phyloP scores from a whole-genome alignment of 2,329 filamentous ascomycete genomes.

The Pseudogymnoascus verrucosus region DNA sequence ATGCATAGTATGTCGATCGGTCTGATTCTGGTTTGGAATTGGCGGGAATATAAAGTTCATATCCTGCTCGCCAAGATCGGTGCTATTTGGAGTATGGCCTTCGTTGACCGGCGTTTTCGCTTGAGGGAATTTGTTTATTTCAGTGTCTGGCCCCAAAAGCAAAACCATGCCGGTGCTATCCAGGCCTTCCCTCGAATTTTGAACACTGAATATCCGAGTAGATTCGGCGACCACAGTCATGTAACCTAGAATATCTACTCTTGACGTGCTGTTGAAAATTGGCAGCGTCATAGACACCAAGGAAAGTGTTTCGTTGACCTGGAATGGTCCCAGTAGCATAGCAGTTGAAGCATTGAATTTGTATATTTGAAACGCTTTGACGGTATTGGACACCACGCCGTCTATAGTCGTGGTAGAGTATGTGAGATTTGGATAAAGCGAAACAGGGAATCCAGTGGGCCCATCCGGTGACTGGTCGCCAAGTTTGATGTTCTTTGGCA shows the following conservation, averaged over 20 bases:
- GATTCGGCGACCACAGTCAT: slow-evolving; percentile 73
- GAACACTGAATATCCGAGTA: slow-evolving; percentile 52
- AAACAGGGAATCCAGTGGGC: slow-evolving; percentile 58
- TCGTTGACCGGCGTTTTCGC: slow-evolving; percentile 38
- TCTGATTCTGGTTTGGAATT: slow-evolving; percentile 29
- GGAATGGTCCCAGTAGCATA: slow-evolving; percentile 69
- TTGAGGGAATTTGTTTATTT: slow-evolving; percentile 55
- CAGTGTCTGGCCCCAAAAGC: slow-evolving; percentile 58
- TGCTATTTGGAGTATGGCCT: slow-evolving; percentile 34
- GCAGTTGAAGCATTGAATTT: slow-evolving; percentile 41
- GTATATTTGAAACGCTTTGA: slow-evolving; percentile 23
- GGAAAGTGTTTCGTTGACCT: slow-evolving; percentile 62
- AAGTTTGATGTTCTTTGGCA: slow-evolving; percentile 38
- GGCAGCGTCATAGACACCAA: slow-evolving; percentile 76
- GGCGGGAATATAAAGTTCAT: slow-evolving; percentile 58
- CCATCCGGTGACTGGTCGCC: slow-evolving; percentile 39
- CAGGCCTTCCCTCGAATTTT: slow-evolving; percentile 59
- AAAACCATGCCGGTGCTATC: slow-evolving; percentile 62
- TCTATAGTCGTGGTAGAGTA: slow-evolving; percentile 34
- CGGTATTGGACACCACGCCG: not conserved
- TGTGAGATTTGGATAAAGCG: slow-evolving; percentile 72
- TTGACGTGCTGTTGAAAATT: slow-evolving; percentile 58
- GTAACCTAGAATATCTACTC: slow-evolving; percentile 65
- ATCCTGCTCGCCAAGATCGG: slow-evolving; percentile 34
- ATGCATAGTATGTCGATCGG: slow-evolving; percentile 42